Evolutionary conservation across 2,329 filamentous ascomycete genomes (phyloP).

Genomic region (Penicillium palitans): DNA sequence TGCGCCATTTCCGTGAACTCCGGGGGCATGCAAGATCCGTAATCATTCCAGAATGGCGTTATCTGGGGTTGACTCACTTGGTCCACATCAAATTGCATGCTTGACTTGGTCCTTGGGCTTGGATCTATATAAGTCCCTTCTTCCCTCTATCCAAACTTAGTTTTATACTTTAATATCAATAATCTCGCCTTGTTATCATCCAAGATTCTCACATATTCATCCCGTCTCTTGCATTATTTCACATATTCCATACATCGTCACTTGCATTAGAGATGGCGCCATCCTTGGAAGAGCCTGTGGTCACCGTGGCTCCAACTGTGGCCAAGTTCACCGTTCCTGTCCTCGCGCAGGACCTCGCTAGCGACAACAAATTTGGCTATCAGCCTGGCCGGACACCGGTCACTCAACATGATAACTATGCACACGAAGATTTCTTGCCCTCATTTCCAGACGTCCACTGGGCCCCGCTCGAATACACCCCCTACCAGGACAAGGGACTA

Average conservation of each 20-base stretch:
- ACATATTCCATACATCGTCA: conserved; percentile 1
- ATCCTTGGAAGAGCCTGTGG: conserved; percentile 31
- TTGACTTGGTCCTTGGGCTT: not conserved
- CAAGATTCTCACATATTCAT: not conserved
- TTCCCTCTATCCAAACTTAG: conserved; percentile 6
- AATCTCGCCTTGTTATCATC: not conserved
- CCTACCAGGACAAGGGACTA: conserved; percentile 56
- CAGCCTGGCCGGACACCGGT: conserved; percentile 51
- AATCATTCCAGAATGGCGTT: conserved; percentile 22
- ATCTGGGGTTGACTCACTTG: conserved; percentile 22
- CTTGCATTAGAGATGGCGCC: conserved; percentile 30
- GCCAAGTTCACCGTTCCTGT: conserved; percentile 16
- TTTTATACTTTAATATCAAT: conserved; percentile 5
- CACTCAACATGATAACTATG: conserved; percentile 51
- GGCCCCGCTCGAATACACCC: conserved; percentile 50
- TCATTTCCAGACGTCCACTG: conserved; percentile 56
- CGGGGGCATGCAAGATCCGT: conserved; percentile 12
- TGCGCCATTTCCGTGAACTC: conserved; percentile 31
- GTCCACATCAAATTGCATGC: not conserved
- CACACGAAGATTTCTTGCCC: conserved; percentile 54
- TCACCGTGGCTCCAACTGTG: conserved; percentile 6
- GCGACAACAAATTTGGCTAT: conserved; percentile 43
- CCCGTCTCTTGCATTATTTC: too few relatives aligned
- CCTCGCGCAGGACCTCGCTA: conserved; percentile 20
- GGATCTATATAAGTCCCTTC: conserved; percentile 10